phyloP scores from a whole-genome alignment of 345 rosid genomes.

The Pugionium dolabratum region DNA sequence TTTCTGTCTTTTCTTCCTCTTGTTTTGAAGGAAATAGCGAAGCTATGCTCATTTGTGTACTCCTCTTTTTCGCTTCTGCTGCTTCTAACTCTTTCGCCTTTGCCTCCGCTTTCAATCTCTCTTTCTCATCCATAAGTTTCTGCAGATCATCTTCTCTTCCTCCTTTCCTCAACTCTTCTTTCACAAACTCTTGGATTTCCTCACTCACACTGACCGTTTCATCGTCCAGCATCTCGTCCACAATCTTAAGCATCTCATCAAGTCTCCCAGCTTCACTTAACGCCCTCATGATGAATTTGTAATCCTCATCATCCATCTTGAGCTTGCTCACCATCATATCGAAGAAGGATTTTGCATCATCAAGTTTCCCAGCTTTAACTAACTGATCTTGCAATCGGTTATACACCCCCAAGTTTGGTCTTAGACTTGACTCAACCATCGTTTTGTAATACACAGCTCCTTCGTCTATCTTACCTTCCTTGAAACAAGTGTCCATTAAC shows the following conservation, averaged over 20 bases:
- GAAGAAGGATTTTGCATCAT: slow-evolving; percentile 72
- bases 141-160: slow-evolving; percentile 77
- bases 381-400: slow-evolving; percentile 65
- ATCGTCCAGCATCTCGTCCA: slow-evolving; percentile 70
- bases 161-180: slow-evolving; percentile 63
- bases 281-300: slow-evolving; percentile 70
- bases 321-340: slow-evolving; percentile 84
- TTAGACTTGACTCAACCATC: slow-evolving; percentile 70
- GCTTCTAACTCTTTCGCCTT: slow-evolving; percentile 74
- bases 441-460: slow-evolving; percentile 73
- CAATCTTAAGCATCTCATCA: slow-evolving; percentile 78
- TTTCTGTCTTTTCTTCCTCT: slow-evolving; percentile 50
- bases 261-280: slow-evolving; percentile 63
- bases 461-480: slow-evolving; percentile 60
- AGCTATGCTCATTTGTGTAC: slow-evolving; percentile 54
- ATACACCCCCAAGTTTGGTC: slow-evolving; percentile 76
- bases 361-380: slow-evolving; percentile 64
- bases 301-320: slow-evolving; percentile 77
- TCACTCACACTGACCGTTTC: slow-evolving; percentile 57
- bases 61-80: slow-evolving; percentile 73
- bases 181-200: slow-evolving; percentile 77
- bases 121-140: slow-evolving; percentile 83
- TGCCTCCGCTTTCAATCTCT: slow-evolving; percentile 82
- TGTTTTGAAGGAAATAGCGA: slow-evolving; percentile 52
- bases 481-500: slow-evolving; percentile 80